Base-by-base conservation (phyloP, 805 yeast species). In the Starmerella tilneyi region DNA sequence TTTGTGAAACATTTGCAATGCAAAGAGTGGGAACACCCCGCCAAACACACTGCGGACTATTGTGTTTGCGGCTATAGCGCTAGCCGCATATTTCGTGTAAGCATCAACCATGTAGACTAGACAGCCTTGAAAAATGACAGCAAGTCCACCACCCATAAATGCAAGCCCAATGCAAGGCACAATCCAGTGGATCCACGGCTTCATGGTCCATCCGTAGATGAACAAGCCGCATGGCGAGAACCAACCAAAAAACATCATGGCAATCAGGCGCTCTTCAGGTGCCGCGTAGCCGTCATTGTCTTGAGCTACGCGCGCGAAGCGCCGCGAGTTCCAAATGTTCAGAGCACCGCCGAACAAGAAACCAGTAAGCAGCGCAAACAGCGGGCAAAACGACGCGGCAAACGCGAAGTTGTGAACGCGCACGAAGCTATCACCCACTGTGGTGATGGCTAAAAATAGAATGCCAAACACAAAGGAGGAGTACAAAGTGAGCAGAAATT, bases 11-110 rank as follows among this genome's bases (percentile, higher is more conserved):
- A 81, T 71, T 27, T 74, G 73, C 30, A 66, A 57, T 4, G 83
- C 81, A 60, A 81, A 79, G 42, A 81, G 65, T 27, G 83, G 82
- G 65, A 78, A 76, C 3, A 70, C 73, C 48, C 76, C 74, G 2
- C 79, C 83, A 52, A 72, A 69, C 3, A 72, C 59, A 1, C 80
- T 75, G 57, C 84, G 66, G 48, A 74, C 58, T 41, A 78, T 69
- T 1, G 83, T 75, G 50, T 76, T 76, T 3, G 57, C 56, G 6
- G 84, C 82, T 48, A 78, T 68, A 3, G 79, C 81, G 16, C 79
- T 73, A 2, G 83, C 83, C 5, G 81, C 75, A 53, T 67, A 74
- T 43, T 68, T 62, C 17, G 76, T 69, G 56, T 75, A 76, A 38
- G 79, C 69, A 57, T 79, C 84, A 37, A 78, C 76, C 47, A 78